Evolutionary conservation across 768 basidiomycete genomes (phyloP).

Genomic region (Dentipellis sp.): DNA sequence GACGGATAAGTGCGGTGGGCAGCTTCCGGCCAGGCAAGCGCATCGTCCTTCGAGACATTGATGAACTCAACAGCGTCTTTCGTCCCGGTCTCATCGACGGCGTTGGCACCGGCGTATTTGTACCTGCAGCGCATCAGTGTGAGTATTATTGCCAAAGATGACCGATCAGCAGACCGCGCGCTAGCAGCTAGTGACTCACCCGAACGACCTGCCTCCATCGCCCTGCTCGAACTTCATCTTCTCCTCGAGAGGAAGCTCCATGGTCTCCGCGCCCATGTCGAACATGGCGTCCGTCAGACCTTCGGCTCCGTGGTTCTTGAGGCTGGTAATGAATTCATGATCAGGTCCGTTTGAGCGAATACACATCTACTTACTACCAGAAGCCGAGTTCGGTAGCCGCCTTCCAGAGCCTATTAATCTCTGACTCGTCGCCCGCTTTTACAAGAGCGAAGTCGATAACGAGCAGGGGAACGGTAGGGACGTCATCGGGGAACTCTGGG

Average conservation of each 20-base stretch:
- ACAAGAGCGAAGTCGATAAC: constrained; percentile 36
- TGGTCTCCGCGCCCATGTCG: constrained; percentile 27
- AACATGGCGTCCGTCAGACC: constrained; percentile 27
- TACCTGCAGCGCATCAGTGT: constrained; percentile 10
- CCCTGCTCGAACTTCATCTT: constrained; percentile 34
- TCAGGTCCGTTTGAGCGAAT: neutral
- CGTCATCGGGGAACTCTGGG: constrained; percentile 37
- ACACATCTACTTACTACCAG: constrained; percentile 36
- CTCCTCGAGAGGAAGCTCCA: constrained; percentile 30
- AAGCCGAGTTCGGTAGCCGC: constrained; percentile 42
- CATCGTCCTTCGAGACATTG: constrained; percentile 27
- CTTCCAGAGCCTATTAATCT: constrained; percentile 35
- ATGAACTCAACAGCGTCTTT: constrained; percentile 24
- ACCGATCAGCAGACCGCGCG: neutral
- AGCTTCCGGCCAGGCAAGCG: constrained; percentile 17
- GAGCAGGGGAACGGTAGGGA: constrained; percentile 34
- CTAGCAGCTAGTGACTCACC: constrained; percentile 14
- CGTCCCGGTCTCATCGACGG: constrained; percentile 22
- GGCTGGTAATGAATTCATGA: constrained; percentile 14
- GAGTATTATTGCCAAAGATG: neutral
- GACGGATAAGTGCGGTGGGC: constrained; percentile 21
- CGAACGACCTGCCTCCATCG: constrained; percentile 27
- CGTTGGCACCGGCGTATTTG: constrained; percentile 22
- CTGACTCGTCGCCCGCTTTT: constrained; percentile 23
- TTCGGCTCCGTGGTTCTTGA: constrained; percentile 34